Evolutionary conservation across 192 early-diverging fungal species (phyloP).

Genomic region (Allomyces macrogynus): DNA sequence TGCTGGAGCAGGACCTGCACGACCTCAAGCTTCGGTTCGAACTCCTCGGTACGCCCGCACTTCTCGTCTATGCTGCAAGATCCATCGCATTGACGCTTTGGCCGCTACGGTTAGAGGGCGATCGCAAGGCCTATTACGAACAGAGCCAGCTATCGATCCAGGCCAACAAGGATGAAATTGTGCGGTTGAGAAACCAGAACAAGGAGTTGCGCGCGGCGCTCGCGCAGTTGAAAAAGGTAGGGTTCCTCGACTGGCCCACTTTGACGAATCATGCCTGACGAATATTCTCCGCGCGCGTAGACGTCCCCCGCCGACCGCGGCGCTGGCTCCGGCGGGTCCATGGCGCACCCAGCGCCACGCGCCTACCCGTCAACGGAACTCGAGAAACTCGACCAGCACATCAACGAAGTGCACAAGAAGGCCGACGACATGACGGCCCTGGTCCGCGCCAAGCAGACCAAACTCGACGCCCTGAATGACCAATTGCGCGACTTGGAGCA

Average conservation of each 20-base stretch:
- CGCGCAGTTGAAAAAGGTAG: slow-evolving; percentile 33
- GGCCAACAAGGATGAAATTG: slow-evolving; percentile 41
- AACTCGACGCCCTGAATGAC: slow-evolving; percentile 19
- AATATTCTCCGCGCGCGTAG: no score
- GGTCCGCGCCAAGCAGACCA: slow-evolving; percentile 22
- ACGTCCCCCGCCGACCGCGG: no score
- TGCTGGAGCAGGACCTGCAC: slow-evolving; percentile 36
- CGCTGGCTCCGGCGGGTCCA: no score
- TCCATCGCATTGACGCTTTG: neutral
- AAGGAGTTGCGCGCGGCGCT: slow-evolving; percentile 34
- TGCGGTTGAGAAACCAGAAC: slow-evolving; percentile 20
- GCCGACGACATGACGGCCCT: slow-evolving; percentile 36
- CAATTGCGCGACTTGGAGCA: slow-evolving; percentile 22
- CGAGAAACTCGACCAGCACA: slow-evolving; percentile 33
- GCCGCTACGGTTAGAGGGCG: slow-evolving; percentile 21
- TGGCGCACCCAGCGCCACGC: no score
- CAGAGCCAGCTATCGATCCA: slow-evolving; percentile 39
- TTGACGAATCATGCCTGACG: no score
- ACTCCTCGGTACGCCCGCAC: slow-evolving; percentile 19
- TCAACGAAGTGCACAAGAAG: slow-evolving; percentile 35
- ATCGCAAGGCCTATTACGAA: slow-evolving; percentile 42
- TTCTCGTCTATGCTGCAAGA: neutral
- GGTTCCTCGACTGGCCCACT: no score
- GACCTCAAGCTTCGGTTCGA: slow-evolving; percentile 43
- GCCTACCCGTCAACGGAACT: slow-evolving; percentile 15